Evolutionary conservation across 805 yeast genomes (phyloP).

Genomic region (Wickerhamomyces strasburgensis): DNA sequence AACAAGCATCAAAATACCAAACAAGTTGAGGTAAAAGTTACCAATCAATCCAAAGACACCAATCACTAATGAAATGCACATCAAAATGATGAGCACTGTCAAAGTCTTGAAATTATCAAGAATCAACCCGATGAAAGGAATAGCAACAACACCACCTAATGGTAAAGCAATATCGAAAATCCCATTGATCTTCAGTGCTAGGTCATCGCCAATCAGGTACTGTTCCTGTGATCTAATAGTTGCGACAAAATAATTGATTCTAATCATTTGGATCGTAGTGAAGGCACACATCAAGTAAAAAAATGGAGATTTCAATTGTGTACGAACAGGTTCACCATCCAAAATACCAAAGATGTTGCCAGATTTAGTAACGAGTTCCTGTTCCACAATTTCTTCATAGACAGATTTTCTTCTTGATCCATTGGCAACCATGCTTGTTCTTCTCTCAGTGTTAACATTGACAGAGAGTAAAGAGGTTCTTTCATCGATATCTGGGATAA

Average conservation of each 20-base stretch:
- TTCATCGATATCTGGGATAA: constrained; percentile 42
- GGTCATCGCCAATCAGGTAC: constrained; percentile 50
- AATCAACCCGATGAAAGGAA: constrained; percentile 80
- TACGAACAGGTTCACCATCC: constrained; percentile 52
- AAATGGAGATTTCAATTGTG: constrained; percentile 59
- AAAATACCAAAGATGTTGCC: constrained; percentile 69
- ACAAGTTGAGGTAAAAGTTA: constrained; percentile 42
- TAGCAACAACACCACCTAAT: constrained; percentile 78
- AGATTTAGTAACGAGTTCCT: constrained; percentile 42
- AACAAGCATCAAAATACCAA: constrained; percentile 70
- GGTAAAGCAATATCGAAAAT: constrained; percentile 87
- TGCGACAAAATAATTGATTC: constrained; percentile 91
- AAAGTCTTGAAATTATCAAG: constrained; percentile 71
- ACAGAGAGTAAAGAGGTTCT: constrained; percentile 27
- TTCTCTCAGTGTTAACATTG: constrained; percentile 10
- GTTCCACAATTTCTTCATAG: constrained; percentile 62
- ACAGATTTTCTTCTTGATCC: constrained; percentile 46
- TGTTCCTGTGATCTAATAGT: constrained; percentile 80
- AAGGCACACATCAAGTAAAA: constrained; percentile 71
- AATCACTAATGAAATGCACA: constrained; percentile 51
- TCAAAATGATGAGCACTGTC: constrained; percentile 46
- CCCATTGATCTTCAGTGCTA: constrained; percentile 56
- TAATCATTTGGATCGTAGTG: constrained; percentile 83
- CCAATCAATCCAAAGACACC: constrained; percentile 70
- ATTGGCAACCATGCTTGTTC: constrained; percentile 17